Conservation (phyloP, 768 basidiomycete genomes). For the Saitozyma podzolica region DNA sequence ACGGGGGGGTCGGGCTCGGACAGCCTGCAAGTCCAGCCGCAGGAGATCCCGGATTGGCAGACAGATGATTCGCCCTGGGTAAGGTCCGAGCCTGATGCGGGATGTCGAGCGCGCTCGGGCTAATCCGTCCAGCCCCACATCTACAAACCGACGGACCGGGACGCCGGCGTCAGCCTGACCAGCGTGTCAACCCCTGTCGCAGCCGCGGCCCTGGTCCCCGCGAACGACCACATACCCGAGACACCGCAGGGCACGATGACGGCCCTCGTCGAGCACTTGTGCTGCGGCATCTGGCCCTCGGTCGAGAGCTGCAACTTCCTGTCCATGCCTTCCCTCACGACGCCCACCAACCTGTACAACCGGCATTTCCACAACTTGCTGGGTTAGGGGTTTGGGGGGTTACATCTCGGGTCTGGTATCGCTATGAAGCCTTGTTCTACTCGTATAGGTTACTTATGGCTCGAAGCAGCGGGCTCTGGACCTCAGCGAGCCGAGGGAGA, state of each 20-base stretch:
- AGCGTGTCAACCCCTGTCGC: background rate
- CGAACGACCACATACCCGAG: conserved; percentile 1
- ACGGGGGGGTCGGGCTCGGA: background rate
- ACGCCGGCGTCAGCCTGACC: conserved; percentile 4
- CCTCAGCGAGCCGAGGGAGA: too few species aligned
- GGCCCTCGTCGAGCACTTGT: conserved; percentile 1
- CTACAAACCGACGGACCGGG: conserved; percentile 8
- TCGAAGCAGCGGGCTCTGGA: too few species aligned
- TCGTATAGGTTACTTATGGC: too few species aligned
- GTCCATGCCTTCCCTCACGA: conserved; percentile 7
- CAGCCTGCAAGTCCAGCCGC: background rate
- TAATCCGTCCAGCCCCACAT: conserved; percentile 9
- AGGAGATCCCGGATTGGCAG: conserved; percentile 11
- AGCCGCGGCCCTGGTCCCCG: background rate
- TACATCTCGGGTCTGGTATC: too few species aligned
- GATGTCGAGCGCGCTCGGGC: background rate
- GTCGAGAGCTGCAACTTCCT: conserved; percentile 12
- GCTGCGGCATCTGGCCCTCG: conserved; percentile 10
- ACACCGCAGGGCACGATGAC: background rate
- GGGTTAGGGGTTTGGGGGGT: too few species aligned
- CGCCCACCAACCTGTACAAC: conserved; percentile 13
- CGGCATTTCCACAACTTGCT: conserved; percentile 12
- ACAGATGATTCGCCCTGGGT: too few species aligned
- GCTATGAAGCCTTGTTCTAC: too few species aligned
- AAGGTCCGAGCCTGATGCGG: background rate